Percentiles rank a stretch among this genome's conserved stretches.
Conservation (phyloP, 2,329 filamentous ascomycete species). For the Orbilia quercus region DNA sequence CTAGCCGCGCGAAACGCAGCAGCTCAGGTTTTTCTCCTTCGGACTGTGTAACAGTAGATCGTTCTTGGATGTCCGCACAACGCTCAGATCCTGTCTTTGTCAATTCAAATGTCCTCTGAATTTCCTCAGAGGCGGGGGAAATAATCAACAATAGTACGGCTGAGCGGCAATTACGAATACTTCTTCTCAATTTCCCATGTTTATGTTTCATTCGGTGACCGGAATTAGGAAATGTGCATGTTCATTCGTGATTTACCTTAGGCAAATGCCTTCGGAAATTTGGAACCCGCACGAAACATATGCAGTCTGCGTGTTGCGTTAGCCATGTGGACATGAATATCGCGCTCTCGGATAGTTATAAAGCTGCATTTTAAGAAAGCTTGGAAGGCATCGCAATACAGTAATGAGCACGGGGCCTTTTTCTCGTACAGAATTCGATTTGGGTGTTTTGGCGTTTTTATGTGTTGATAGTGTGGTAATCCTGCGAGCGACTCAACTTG, state of each 20-base stretch:
- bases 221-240: too few relatives aligned
- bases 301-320: too few relatives aligned
- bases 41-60: slow-evolving; percentile 55
- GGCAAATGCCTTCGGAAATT: too few relatives aligned
- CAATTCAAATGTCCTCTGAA: too few relatives aligned
- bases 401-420: not conserved
- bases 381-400: too few relatives aligned
- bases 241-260: too few relatives aligned
- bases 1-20: slow-evolving; percentile 15
- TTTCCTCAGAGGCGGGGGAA: too few relatives aligned
- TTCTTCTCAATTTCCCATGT: not conserved
- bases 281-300: too few relatives aligned
- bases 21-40: slow-evolving; percentile 22
- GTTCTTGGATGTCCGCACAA: slow-evolving; percentile 44
- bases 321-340: too few relatives aligned
- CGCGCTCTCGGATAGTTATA: not conserved
- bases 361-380: too few relatives aligned
- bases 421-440: slow-evolving; percentile 1
- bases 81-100: not conserved
- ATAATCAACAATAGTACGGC: too few relatives aligned
- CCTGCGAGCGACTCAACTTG: slow-evolving; percentile 13
- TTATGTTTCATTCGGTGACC: not conserved
- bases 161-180: too few relatives aligned
- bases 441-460: not conserved
- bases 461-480: slow-evolving; percentile 54